Percentiles rank a stretch among this genome's conserved stretches.
phyloP scores from a whole-genome alignment of 495 filamentous ascomycete genomes.

The Daldinia decipiens region DNA sequence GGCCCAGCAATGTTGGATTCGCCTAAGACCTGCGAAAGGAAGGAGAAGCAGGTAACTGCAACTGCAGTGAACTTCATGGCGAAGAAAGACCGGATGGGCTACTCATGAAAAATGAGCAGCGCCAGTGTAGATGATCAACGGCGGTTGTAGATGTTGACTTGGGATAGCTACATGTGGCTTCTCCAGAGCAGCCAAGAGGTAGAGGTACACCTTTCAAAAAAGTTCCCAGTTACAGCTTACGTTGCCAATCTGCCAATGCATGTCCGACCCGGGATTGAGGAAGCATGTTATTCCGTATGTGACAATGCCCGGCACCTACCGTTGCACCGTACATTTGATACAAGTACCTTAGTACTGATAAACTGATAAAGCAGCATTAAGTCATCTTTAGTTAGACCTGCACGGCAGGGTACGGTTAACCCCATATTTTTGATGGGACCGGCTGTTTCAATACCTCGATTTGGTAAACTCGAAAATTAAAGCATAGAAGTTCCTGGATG shows the following conservation, averaged over 20 bases:
- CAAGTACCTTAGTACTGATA: background rate
- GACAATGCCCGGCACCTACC: too few relatives aligned
- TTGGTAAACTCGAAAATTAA: slow-evolving; percentile 10
- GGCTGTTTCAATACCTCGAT: slow-evolving; percentile 11
- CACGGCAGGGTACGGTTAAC: slow-evolving; percentile 29
- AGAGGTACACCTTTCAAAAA: slow-evolving; percentile 47
- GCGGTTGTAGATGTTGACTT: slow-evolving; percentile 28
- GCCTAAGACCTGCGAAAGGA: slow-evolving; percentile 54
- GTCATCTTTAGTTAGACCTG: slow-evolving; percentile 15
- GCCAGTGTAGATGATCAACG: slow-evolving; percentile 39
- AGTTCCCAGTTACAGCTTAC: slow-evolving; percentile 45
- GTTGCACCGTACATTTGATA: too few relatives aligned
- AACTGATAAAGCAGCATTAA: slow-evolving; percentile 5
- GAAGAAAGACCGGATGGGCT: slow-evolving; percentile 46
- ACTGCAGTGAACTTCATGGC: slow-evolving; percentile 66
- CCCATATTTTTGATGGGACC: slow-evolving; percentile 30
- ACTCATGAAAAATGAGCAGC: slow-evolving; percentile 54
- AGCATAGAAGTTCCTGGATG: background rate
- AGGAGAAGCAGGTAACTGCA: slow-evolving; percentile 60
- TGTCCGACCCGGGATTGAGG: slow-evolving; percentile 32
- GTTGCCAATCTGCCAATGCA: slow-evolving; percentile 49
- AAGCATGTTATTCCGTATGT: slow-evolving; percentile 36
- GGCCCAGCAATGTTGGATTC: slow-evolving; percentile 51
- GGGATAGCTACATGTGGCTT: slow-evolving; percentile 38
- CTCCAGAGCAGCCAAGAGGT: slow-evolving; percentile 7